Conservation (phyloP, 345 rosid species). For the Trapa bicornis region DNA sequence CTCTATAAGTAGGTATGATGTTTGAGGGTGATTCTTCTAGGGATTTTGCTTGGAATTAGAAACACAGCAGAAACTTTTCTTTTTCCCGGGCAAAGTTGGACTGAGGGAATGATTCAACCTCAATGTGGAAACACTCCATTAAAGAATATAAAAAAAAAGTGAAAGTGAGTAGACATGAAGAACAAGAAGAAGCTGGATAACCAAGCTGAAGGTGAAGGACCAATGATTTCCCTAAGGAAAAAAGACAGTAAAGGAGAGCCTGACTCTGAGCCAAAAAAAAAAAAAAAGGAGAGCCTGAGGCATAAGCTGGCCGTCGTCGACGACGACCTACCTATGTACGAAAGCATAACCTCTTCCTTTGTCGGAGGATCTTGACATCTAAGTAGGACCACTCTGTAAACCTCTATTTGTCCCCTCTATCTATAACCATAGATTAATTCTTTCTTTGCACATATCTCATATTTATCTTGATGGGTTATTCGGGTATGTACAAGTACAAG, state of each 20-base stretch:
- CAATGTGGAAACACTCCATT: background rate
- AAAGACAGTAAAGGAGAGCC: background rate
- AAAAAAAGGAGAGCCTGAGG: conserved; percentile 1
- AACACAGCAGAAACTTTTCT: background rate
- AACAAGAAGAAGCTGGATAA: background rate
- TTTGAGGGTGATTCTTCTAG: conserved; percentile 1
- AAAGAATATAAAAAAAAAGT: background rate
- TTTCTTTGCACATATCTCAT: too few species aligned
- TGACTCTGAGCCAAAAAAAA: too few species aligned
- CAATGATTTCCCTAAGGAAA: conserved; percentile 2
- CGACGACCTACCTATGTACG: background rate
- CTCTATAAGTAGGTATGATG: background rate
- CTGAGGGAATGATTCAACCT: background rate
- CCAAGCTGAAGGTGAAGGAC: background rate
- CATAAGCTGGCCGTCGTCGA: conserved; percentile 3
- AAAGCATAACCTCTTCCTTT: background rate
- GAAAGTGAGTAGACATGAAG: background rate
- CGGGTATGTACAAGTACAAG: too few species aligned
- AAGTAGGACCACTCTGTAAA: conserved; percentile 2
- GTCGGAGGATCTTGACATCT: conserved; percentile 2
- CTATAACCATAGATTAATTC: background rate
- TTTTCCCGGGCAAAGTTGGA: background rate
- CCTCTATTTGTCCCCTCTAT: conserved; percentile 4
- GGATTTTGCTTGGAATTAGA: conserved; percentile 7
- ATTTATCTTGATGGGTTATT: too few species aligned